These are phyloP conservation scores for Penicillium griseofulvum DNA, from an alignment of 2,329 filamentous ascomycete genomes.

Conservation along the genomic window DNA sequence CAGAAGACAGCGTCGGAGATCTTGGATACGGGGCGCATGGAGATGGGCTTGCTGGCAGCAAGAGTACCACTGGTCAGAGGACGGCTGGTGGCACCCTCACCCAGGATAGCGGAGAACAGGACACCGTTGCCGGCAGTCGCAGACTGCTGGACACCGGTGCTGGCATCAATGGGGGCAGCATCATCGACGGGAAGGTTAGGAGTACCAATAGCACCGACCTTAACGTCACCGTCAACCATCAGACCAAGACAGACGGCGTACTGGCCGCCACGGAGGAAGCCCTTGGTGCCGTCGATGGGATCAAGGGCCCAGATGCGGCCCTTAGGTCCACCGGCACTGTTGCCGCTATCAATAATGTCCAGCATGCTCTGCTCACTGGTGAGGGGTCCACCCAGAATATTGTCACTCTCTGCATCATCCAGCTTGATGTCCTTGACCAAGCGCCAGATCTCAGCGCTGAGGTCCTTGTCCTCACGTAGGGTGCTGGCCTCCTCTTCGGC, in stretches of 20 bases:
- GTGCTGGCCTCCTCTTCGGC: slow-evolving; percentile 89
- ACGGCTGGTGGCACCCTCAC: slow-evolving; percentile 76
- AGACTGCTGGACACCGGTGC: slow-evolving; percentile 70
- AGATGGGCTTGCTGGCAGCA: slow-evolving; percentile 60
- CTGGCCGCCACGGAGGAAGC: slow-evolving; percentile 91
- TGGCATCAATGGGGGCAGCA: slow-evolving; percentile 64
- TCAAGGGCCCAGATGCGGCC: slow-evolving; percentile 89
- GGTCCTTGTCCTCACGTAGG: slow-evolving; percentile 66
- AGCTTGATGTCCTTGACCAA: slow-evolving; percentile 73
- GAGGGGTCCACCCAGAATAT: slow-evolving; percentile 67
- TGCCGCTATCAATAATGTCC: slow-evolving; percentile 56
- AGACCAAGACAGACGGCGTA: slow-evolving; percentile 93
- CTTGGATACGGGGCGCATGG: slow-evolving; percentile 73
- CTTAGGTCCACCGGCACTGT: slow-evolving; percentile 40
- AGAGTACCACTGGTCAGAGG: slow-evolving; percentile 59
- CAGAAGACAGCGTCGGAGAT: slow-evolving; percentile 86
- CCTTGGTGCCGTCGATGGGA: slow-evolving; percentile 96
- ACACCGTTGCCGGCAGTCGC: slow-evolving; percentile 77
- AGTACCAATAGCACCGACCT: slow-evolving; percentile 90
- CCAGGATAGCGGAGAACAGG: slow-evolving; percentile 78
- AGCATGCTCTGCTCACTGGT: slow-evolving; percentile 61
- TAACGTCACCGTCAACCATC: slow-evolving; percentile 89
- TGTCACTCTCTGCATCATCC: slow-evolving; percentile 62
- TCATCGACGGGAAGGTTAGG: slow-evolving; percentile 93
- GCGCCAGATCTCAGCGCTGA: slow-evolving; percentile 78